Evolutionary conservation across 139 green algal genomes (phyloP), one percentile per base, ranked within the genome.

Genomic region (Ostreobium quekettii): DNA sequence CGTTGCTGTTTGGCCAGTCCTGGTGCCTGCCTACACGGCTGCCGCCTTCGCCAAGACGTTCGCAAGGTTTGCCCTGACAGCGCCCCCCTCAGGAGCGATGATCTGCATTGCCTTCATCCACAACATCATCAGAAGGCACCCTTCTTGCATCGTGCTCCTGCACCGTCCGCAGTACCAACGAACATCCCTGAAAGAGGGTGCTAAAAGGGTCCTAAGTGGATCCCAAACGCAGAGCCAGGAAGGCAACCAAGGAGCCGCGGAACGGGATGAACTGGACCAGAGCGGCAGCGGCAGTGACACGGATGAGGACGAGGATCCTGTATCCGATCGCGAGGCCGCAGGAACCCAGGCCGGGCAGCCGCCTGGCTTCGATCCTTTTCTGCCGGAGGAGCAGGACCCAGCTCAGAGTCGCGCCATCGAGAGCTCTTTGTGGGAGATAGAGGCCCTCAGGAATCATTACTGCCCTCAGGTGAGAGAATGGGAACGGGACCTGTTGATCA

Each of bases 381-480:
- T 89, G 39, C 53, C 65, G 3, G 8, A 6, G 0, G 82, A 87
- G 72, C 2, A 65, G 2, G 86, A 95, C 56, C 90, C 90, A 4
- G 83, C 82, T 22, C 70, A 83, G n/a, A 85, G 74, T 69, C 59
- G 84, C 1, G 91, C 88, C 0, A 74, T 96, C 48, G 88, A 96
- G 76, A 96, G 87, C 76, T 91, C 80, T 7, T 75, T 99, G 74
- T 99, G 93, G 93, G 93, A 99, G 83, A 37, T 97, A 22, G 79
- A 85, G 32, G 80, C 80, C 1, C 75, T 97, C 8, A 64, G 76
- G n/a, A 67, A 74, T 39, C 92, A 98, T 75, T 89, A 89, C 75
- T 88, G 80, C 66, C 89, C 89, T 2, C 75, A 90, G 73, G 91
- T 96, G 64, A 28, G 71, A 29, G 30, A 15, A n/a, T n/a, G n/a